phyloP scores from a whole-genome alignment of 768 basidiomycete genomes.

The Tremella fuciformis region DNA sequence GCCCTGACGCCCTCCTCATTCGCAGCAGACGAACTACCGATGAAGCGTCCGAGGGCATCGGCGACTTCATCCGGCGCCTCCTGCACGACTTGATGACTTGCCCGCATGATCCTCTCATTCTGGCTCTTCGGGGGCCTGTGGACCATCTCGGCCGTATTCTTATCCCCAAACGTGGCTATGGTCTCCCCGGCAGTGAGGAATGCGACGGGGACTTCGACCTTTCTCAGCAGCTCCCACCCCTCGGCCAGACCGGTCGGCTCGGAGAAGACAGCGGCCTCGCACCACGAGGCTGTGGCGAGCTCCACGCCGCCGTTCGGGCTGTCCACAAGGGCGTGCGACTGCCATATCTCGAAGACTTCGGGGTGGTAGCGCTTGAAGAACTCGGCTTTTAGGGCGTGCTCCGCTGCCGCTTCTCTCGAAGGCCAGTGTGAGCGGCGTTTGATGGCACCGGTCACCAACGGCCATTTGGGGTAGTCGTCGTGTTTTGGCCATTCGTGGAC shows the following conservation, averaged over 20 bases:
- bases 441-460: constrained; percentile 16
- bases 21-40: constrained; percentile 21
- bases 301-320: constrained; percentile 22
- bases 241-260: constrained; percentile 25
- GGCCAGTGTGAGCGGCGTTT: constrained; percentile 22
- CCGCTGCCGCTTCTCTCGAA: constrained; percentile 12
- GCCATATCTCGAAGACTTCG: constrained; percentile 23
- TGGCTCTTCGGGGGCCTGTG: constrained; percentile 25
- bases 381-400: constrained; percentile 19
- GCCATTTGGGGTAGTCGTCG: constrained; percentile 8
- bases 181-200: constrained; percentile 42
- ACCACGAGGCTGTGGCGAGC: constrained; percentile 39
- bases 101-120: constrained; percentile 35
- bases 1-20: constrained; percentile 1
- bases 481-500: background rate
- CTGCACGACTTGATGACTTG: constrained; percentile 44
- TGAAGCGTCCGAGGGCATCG: constrained; percentile 30
- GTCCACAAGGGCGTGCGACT: constrained; percentile 30
- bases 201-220: constrained; percentile 28
- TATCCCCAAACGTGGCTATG: constrained; percentile 28
- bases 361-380: constrained; percentile 37
- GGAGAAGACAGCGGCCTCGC: constrained; percentile 32
- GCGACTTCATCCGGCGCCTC: constrained; percentile 39
- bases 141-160: constrained; percentile 26
- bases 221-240: constrained; percentile 34